phyloP scores from a whole-genome alignment of 106 monocot species.

The Iris macrosiphon region DNA sequence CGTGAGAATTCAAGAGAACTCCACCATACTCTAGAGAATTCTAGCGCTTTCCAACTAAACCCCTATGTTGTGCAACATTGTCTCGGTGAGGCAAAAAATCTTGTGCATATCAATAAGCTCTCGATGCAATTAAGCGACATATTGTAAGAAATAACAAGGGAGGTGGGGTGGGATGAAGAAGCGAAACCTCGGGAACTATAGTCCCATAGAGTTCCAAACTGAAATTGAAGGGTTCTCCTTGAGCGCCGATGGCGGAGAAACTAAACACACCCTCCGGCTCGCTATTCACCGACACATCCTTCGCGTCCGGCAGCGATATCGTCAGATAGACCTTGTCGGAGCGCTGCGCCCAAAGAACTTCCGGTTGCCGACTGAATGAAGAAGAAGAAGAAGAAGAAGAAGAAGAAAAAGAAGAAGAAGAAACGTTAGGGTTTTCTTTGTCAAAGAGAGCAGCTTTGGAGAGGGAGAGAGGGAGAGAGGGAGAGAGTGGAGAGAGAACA shows the following conservation, averaged over 20 bases:
- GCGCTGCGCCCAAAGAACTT: slow-evolving; percentile 85
- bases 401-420: neutral
- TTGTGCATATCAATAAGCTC: too few species aligned
- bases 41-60: too few species aligned
- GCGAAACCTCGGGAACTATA: slow-evolving; percentile 55
- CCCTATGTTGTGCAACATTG: too few species aligned
- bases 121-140: too few species aligned
- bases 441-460: too few species aligned
- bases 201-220: slow-evolving; percentile 56
- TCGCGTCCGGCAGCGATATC: slow-evolving; percentile 68
- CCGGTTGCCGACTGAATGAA: slow-evolving; percentile 61
- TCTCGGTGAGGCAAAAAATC: too few species aligned
- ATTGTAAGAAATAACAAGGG: too few species aligned
- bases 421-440: neutral
- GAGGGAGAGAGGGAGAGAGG: too few species aligned
- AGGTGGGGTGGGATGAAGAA: too few species aligned
- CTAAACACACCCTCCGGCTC: slow-evolving; percentile 46
- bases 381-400: neutral
- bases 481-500: too few species aligned
- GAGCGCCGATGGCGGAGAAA: slow-evolving; percentile 55
- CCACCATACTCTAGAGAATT: too few species aligned
- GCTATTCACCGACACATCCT: slow-evolving; percentile 48
- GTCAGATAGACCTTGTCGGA: slow-evolving; percentile 79
- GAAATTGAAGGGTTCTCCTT: slow-evolving; percentile 41
- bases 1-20: too few species aligned